These are phyloP conservation scores for Fusarium chuoi DNA, from an alignment of 2,329 filamentous ascomycete genomes.

Conservation along the genomic window DNA sequence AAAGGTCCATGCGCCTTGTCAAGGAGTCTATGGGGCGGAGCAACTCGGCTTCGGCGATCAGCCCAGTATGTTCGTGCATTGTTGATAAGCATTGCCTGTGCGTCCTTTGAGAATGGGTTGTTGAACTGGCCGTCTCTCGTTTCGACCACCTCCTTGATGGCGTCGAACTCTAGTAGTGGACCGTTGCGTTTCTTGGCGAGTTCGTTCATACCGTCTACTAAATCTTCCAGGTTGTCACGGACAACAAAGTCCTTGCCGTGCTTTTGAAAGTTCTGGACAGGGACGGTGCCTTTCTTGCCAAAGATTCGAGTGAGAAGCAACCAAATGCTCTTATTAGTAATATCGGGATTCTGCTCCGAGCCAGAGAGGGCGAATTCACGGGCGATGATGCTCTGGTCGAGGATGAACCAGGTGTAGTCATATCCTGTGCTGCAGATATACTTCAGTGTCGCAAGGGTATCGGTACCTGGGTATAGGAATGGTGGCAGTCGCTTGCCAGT, in stretches of 20 bases:
- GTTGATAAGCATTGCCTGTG: constrained; percentile 69
- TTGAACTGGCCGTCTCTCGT: constrained; percentile 65
- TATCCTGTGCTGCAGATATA: constrained; percentile 69
- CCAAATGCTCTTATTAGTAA: constrained; percentile 67
- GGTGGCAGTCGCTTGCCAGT: constrained; percentile 67
- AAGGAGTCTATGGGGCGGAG: constrained; percentile 63
- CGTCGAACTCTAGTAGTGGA: constrained; percentile 57
- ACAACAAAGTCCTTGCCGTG: constrained; percentile 69
- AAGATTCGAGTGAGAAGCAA: constrained; percentile 62
- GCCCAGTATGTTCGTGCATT: constrained; percentile 67
- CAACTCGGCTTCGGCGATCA: constrained; percentile 62
- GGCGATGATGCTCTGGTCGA: constrained; percentile 68
- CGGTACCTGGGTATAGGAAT: constrained; percentile 65
- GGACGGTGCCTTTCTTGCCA: constrained; percentile 61
- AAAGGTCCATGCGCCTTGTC: constrained; percentile 67
- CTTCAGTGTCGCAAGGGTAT: constrained; percentile 67
- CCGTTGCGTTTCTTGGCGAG: constrained; percentile 59
- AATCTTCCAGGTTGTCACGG: constrained; percentile 63
- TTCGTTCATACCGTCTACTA: constrained; percentile 69
- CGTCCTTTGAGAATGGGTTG: constrained; percentile 68
- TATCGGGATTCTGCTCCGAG: constrained; percentile 71
- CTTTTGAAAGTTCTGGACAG: constrained; percentile 68
- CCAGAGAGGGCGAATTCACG: constrained; percentile 71
- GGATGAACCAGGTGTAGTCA: constrained; percentile 72
- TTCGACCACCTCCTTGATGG: constrained; percentile 60